A percentile compares a stretch with the other conserved stretches of the same genome.
Conservation (phyloP, 768 basidiomycete genomes). For the Boletus sp. region DNA sequence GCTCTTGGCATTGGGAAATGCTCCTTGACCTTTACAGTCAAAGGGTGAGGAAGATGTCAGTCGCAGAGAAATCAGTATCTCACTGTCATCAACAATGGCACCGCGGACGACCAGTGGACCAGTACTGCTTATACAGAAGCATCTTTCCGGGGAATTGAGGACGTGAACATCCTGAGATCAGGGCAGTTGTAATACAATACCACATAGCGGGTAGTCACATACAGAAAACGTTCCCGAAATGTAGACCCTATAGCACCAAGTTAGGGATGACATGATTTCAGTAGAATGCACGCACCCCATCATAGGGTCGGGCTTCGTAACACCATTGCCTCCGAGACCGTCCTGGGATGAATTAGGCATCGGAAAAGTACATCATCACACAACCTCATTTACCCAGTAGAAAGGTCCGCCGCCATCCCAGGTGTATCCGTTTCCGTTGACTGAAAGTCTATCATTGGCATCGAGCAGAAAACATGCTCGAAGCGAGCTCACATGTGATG, state of each 20-base stretch:
- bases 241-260: slow-evolving; percentile 26
- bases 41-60: background rate
- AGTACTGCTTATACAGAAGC: slow-evolving; percentile 29
- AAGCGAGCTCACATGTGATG: slow-evolving; percentile 42
- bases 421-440: slow-evolving; percentile 39
- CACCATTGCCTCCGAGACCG: slow-evolving; percentile 16
- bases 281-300: slow-evolving; percentile 30
- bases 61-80: slow-evolving; percentile 11
- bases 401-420: slow-evolving; percentile 43
- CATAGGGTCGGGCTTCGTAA: slow-evolving; percentile 36
- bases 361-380: background rate
- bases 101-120: slow-evolving; percentile 40
- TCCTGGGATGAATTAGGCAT: slow-evolving; percentile 19
- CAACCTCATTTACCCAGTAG: slow-evolving; percentile 36
- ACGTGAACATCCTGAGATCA: slow-evolving; percentile 32
- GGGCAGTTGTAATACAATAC: background rate
- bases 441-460: slow-evolving; percentile 8
- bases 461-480: background rate
- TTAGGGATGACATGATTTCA: background rate
- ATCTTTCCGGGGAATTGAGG: slow-evolving; percentile 39
- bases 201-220: slow-evolving; percentile 1
- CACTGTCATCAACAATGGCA: slow-evolving; percentile 56
- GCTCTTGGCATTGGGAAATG: slow-evolving; percentile 49
- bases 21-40: slow-evolving; percentile 44
- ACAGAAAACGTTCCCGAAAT: slow-evolving; percentile 42